A percentile compares a stretch with the other conserved stretches of the same genome.
Conservation (phyloP, 495 filamentous ascomycete genomes). For the Aspergillus ostianus region DNA sequence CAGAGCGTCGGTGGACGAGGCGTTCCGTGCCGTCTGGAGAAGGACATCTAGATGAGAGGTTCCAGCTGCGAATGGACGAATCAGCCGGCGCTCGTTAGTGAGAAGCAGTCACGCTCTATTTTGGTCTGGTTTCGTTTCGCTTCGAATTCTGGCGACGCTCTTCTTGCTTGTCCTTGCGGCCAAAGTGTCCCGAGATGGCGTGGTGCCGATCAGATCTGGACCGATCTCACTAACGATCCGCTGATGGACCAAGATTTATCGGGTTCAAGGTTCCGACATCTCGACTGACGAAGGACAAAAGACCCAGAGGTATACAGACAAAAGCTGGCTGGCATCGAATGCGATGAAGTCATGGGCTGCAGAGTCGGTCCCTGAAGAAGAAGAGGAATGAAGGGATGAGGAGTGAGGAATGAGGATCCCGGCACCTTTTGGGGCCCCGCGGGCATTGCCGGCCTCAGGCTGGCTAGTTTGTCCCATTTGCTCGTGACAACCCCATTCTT, state of each 20-base stretch:
- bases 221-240: background rate
- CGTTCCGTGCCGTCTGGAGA: background rate
- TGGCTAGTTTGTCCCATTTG: background rate
- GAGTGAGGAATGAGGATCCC: too few relatives aligned
- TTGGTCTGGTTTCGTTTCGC: too few relatives aligned
- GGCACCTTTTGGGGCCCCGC: too few relatives aligned
- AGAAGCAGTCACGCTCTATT: background rate
- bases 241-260: background rate
- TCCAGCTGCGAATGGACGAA: background rate
- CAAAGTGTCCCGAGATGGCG: conserved; percentile 14
- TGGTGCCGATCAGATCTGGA: background rate
- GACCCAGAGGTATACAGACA: too few relatives aligned
- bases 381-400: too few relatives aligned
- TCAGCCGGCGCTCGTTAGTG: background rate
- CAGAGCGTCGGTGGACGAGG: background rate
- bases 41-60: background rate
- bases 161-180: background rate
- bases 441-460: too few relatives aligned
- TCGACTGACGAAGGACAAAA: too few relatives aligned
- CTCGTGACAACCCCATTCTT: background rate
- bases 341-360: background rate
- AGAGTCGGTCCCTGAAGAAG: too few relatives aligned
- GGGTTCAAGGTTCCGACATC: too few relatives aligned
- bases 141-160: background rate
- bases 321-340: background rate